Base-by-base conservation (phyloP, 306 rosid genomes). In the Cucumis melo region DNA sequence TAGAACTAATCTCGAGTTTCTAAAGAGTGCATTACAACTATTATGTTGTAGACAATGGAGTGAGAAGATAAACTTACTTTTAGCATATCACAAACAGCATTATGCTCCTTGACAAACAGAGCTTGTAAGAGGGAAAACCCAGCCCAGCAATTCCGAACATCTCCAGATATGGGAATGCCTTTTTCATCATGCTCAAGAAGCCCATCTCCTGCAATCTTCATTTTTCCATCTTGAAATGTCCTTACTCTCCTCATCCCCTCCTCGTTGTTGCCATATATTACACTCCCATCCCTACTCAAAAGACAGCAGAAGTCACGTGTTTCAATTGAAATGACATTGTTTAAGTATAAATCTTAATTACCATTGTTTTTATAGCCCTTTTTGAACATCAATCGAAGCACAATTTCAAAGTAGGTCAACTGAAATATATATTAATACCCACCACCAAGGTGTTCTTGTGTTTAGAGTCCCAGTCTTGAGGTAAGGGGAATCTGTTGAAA, bases 391-490 rank as follows among this genome's bases (percentile, higher is more conserved):
- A 48, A 72, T 48, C 44, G 15, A 71, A 71, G 38, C 12, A 72
- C 36, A 16, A 50, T 46, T 16, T 72, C 76, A 50, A 53, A 71
- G 76, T 70, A 23, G 39, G 20, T 67, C 32, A n/a, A 48, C 21
- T 71, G 75, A 74, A 74, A 59, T 56, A n/a, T 24, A 7, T 48
- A 38, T 5, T 16, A 29, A 44, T 76, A 75, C 88, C 77, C 84
- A 92, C 97, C 97, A 90, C 97, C 97, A 92, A 67, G 96, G 96
- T 70, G 96, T 88, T 78, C 96, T 86, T 23, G 83, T 85, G 81
- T 90, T 92, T 32, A 81, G 74, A 75, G 55, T 80, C 60, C 90
- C 90, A 36, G 41, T 67, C 64, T 86, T 81, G 41, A 77, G 51
- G 29, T 54, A 8, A 46, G 83, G 76, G 17, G 87, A 82, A 73